phyloP scores from a whole-genome alignment of 1,139 yeast genomes.

The Spencermartinsiella ligniputridi region DNA sequence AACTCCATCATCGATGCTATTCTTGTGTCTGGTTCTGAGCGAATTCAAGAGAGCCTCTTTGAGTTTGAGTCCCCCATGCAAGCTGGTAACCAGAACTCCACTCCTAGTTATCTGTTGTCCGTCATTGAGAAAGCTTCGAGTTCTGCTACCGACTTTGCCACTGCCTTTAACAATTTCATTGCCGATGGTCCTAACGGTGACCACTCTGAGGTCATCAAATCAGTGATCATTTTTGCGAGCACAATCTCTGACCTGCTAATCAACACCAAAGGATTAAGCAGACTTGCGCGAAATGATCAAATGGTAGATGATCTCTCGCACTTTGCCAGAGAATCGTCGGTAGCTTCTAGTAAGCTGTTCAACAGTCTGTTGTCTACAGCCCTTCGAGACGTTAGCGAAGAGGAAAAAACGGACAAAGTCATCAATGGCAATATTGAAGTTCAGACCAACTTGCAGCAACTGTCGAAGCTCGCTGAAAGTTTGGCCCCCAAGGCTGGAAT shows the following conservation, averaged over 20 bases:
- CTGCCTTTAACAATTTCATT: slow-evolving; percentile 68
- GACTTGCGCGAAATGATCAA: slow-evolving; percentile 46
- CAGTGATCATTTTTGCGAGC: slow-evolving; percentile 64
- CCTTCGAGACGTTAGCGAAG: slow-evolving; percentile 48
- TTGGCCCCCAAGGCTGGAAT: slow-evolving; percentile 49
- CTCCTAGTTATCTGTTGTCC: slow-evolving; percentile 68
- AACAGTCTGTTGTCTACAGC: slow-evolving; percentile 52
- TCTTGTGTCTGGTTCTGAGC: slow-evolving; percentile 61
- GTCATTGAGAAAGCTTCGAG: slow-evolving; percentile 68
- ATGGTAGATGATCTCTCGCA: slow-evolving; percentile 50
- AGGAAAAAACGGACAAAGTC: slow-evolving; percentile 70
- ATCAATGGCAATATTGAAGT: slow-evolving; percentile 71
- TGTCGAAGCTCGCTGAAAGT: slow-evolving; percentile 53
- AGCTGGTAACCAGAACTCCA: slow-evolving; percentile 75
- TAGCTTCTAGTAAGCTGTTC: slow-evolving; percentile 60
- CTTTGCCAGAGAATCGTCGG: slow-evolving; percentile 55
- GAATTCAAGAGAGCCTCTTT: slow-evolving; percentile 69
- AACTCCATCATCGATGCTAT: slow-evolving; percentile 66
- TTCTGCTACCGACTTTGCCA: slow-evolving; percentile 75
- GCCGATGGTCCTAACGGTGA: slow-evolving; percentile 77
- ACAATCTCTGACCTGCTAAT: slow-evolving; percentile 62
- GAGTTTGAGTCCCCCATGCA: slow-evolving; percentile 77
- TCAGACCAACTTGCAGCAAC: slow-evolving; percentile 62
- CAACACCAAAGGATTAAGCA: slow-evolving; percentile 65
- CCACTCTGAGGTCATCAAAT: slow-evolving; percentile 60